Conservation (phyloP, 352 stramenopile genomes). For the Blastocystis sp. region DNA sequence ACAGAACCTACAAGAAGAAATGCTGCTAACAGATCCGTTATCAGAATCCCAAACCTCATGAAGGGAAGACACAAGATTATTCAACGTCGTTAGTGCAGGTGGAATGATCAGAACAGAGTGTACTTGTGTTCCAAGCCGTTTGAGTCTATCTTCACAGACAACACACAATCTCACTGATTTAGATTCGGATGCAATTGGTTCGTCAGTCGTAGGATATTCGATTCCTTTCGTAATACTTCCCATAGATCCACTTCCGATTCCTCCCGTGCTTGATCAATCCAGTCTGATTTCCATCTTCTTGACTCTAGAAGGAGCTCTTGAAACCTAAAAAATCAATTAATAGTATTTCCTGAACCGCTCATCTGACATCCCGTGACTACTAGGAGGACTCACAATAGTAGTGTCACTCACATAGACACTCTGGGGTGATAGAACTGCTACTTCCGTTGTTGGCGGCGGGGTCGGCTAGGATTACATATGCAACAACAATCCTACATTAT, state of each 20-base stretch:
- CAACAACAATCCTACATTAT: not conserved
- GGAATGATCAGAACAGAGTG: constrained; percentile 35
- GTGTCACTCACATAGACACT: not conserved
- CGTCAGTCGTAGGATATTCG: constrained; percentile 50
- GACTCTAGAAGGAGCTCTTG: constrained; percentile 53
- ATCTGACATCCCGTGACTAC: not conserved
- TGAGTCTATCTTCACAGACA: constrained; percentile 29
- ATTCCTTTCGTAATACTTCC: constrained; percentile 3
- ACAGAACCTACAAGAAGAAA: not conserved
- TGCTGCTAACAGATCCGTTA: not conserved
- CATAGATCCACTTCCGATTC: constrained; percentile 55
- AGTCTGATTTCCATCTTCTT: constrained; percentile 49
- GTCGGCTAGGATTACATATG: not conserved
- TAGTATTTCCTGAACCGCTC: not conserved
- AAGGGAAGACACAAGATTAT: not conserved
- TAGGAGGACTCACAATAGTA: not conserved
- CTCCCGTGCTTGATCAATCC: constrained; percentile 33
- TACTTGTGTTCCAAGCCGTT: constrained; percentile 29
- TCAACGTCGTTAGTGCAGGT: constrained; percentile 4
- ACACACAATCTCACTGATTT: not conserved
- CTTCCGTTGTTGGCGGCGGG: not conserved
- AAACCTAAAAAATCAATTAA: not conserved
- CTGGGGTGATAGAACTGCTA: not conserved
- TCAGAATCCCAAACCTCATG: not conserved
- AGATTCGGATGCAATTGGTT: constrained; percentile 49